A percentile compares a stretch with the other conserved stretches of the same genome.
Evolutionary conservation across 106 monocot genomes (phyloP).

Genomic region (Cymbidium sinense): DNA sequence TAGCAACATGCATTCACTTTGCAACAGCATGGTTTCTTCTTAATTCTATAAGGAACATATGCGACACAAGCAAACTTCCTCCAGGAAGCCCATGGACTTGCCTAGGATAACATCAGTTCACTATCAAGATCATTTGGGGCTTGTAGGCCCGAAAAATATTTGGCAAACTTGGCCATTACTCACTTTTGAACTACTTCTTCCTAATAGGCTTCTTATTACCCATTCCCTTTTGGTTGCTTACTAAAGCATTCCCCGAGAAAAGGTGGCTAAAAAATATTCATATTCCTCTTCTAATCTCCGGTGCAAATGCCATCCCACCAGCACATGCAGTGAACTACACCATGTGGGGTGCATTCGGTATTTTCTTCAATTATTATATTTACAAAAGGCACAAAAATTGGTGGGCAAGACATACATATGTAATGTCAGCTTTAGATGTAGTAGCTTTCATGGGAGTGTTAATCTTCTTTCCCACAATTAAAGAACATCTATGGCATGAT

Average conservation of each 20-base stretch:
- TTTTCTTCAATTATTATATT: slow-evolving; percentile 64
- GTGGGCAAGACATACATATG: slow-evolving; percentile 85
- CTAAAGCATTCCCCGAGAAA: slow-evolving; percentile 40
- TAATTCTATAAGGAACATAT: slow-evolving; percentile 42
- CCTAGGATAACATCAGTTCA: slow-evolving; percentile 54
- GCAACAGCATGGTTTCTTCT: slow-evolving; percentile 81
- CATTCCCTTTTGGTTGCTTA: slow-evolving; percentile 54
- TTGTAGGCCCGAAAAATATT: slow-evolving; percentile 78
- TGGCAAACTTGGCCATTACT: slow-evolving; percentile 39
- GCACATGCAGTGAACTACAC: slow-evolving; percentile 59
- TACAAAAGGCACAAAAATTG: slow-evolving; percentile 47
- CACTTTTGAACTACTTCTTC: slow-evolving; percentile 50
- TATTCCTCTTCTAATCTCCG: slow-evolving; percentile 60
- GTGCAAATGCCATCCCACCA: slow-evolving; percentile 48
- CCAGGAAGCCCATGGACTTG: slow-evolving; percentile 89
- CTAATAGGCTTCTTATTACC: slow-evolving; percentile 59
- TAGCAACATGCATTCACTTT: slow-evolving; percentile 49
- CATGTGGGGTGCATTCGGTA: slow-evolving; percentile 57
- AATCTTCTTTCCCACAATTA: slow-evolving; percentile 47
- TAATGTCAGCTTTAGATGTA: slow-evolving; percentile 69
- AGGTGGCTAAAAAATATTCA: slow-evolving; percentile 59
- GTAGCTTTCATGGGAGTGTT: slow-evolving; percentile 83
- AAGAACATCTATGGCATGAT: slow-evolving; percentile 18
- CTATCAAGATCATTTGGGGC: slow-evolving; percentile 89
- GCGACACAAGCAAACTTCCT: slow-evolving; percentile 46